Base-by-base conservation (phyloP, 1,284 basidiomycete genomes). In the Pseudozyma tsukubaensis region DNA sequence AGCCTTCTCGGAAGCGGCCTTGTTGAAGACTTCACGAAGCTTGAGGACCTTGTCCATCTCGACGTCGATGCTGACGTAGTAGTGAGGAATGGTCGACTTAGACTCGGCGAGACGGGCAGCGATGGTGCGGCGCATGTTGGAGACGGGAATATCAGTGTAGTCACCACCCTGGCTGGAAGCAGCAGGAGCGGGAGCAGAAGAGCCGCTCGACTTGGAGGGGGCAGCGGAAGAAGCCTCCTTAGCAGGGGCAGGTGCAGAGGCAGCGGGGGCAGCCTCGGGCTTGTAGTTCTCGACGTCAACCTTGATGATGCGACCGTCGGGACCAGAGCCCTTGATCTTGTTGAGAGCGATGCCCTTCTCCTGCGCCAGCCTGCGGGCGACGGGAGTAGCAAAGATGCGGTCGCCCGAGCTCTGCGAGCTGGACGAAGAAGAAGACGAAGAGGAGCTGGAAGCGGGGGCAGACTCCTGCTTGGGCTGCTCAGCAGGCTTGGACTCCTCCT, bases 1-100 rank as follows among this genome's bases (percentile, higher is more conserved):
- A 14, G 81, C 79, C 51, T 74, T 69, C 60, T 81, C 73, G 54
- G 69, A 65, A 14, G 81, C 67, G 53, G 88, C 88, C 78, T 87
- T 86, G 89, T 99, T 99, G 88, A 99, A 99, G 71, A 98, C 91
- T 86, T 95, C 91, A 63, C 96, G 89, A 69, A 99, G 89, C 87
- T 97, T 97, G 84, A 92, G 85, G 34, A 96, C 91, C 87, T 94
- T 94, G 88, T 94, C 94, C 94, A 99, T 97, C 87, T 94, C 92
- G 85, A 99, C 89, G 83, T 98, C 94, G 58, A 93, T 89, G 13
- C 96, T 97, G 79, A 99, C 87, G 87, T 98, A 99, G 88, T 97
- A 99, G 86, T 98, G 95, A n/a, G 97, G 97, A 24, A 94, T 85
- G 76, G 94, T 91, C 85, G 92, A 91, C 87, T 98, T 99, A 76